Evolutionary conservation across 768 basidiomycete species (phyloP), one percentile per base, ranked within the genome.

Genomic region (Chalciporus chontae): DNA sequence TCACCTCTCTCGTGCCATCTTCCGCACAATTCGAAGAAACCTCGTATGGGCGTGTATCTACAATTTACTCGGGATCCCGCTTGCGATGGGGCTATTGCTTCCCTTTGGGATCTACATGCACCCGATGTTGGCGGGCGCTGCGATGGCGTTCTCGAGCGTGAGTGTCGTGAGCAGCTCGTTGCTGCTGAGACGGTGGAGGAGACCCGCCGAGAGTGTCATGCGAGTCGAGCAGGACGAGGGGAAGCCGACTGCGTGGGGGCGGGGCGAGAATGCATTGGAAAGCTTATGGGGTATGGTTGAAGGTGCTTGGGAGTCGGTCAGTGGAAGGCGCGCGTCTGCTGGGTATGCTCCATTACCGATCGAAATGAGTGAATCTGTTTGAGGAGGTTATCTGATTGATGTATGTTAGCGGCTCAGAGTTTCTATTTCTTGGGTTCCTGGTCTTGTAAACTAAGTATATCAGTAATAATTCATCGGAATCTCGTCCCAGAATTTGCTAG

Each of bases 101-200:
- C 96, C 96, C 0, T 79, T 92, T 65, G 93, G 93, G 13, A 56
- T 95, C 24, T 91, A 94, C 67, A 83, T 98, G 65, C 96, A 94
- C 59, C 96, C 96, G 8, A 98, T 98, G 95, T 83, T 94, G 73
- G 93, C 96, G 0, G 95, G 92, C n/a, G 92, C 87, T 3, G 94
- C 94, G 23, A 99, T 99, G 96, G 96, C 96, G 21, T 94, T 93
- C 68, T 94, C 91, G 29, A 91, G 87, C 58, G 95, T 98, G 32
- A 94, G 90, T 57, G 96, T 99, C 45, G 95, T 99, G 14, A 83
- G 81, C 23, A 93, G 90, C 52, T 94, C 90, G 51, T 71, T 98
- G 64, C 81, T 88, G 40, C 75, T 99, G 54, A 86, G 79, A 62
- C 83, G 85, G 79, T 95, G 93, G 93, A 77, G 70, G 43, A 74